Evolutionary conservation across 169 alveolate species (phyloP).

Genomic region (Babesia gibsoni): DNA sequence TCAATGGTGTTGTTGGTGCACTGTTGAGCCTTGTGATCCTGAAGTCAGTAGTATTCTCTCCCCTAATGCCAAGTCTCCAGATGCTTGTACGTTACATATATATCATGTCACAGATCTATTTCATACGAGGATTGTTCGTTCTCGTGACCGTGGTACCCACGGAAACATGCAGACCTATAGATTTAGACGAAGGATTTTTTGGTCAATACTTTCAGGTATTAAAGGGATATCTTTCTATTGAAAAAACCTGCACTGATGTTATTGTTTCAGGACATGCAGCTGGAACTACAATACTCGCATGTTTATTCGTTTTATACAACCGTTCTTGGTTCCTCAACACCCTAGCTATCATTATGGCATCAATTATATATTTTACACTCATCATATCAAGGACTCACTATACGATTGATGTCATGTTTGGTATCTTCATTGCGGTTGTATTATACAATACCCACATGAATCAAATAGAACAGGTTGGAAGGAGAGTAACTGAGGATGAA

Average conservation of each 20-base stretch:
- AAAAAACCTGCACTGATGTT: slow-evolving; percentile 71
- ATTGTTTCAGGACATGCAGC: slow-evolving; percentile 77
- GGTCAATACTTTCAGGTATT: slow-evolving; percentile 22
- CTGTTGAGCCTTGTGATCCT: slow-evolving; percentile 19
- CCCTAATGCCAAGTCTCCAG: slow-evolving; percentile 43
- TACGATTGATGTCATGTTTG: slow-evolving; percentile 74
- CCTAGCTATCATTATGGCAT: slow-evolving; percentile 8
- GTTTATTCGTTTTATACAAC: slow-evolving; percentile 43
- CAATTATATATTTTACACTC: slow-evolving; percentile 8
- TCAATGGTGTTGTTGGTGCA: slow-evolving; percentile 36
- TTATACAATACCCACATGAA: slow-evolving; percentile 23
- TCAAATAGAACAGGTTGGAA: background rate
- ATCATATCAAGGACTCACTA: slow-evolving; percentile 68
- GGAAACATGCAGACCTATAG: slow-evolving; percentile 57
- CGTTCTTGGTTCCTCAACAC: slow-evolving; percentile 40
- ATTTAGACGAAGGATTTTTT: background rate
- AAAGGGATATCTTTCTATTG: slow-evolving; percentile 54
- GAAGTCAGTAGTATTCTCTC: slow-evolving; percentile 60
- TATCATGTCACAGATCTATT: slow-evolving; percentile 54
- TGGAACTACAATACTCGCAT: slow-evolving; percentile 45
- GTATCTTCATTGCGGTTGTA: slow-evolving; percentile 50
- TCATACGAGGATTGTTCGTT: slow-evolving; percentile 65
- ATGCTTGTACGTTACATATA: slow-evolving; percentile 52
- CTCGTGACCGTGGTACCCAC: slow-evolving; percentile 70
- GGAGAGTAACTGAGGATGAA: background rate